Evolutionary conservation across 2,329 filamentous ascomycete species (phyloP).

Genomic region (Lasiodiplodia theobromae): DNA sequence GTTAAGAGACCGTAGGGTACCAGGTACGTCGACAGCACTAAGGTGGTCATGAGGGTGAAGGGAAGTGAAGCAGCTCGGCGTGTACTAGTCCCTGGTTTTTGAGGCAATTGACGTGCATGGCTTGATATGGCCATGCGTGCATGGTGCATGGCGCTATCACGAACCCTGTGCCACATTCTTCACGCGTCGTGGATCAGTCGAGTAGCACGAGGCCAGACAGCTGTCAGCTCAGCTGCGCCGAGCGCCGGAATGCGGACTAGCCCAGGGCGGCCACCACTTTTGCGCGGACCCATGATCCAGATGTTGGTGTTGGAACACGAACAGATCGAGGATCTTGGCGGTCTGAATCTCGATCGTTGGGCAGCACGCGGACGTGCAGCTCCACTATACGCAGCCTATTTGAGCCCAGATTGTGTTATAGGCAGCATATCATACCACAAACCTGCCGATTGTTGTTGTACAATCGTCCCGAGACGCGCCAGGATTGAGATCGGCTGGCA

Average conservation of each 20-base stretch:
- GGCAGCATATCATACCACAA: neutral
- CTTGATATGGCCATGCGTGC: neutral
- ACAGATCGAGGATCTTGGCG: constrained; percentile 12
- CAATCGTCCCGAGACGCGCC: neutral
- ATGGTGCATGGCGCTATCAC: neutral
- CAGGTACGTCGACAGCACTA: neutral
- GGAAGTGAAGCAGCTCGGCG: neutral
- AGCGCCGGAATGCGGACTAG: constrained; percentile 12
- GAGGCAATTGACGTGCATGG: neutral
- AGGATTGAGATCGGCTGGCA: constrained; percentile 23
- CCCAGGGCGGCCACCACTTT: constrained; percentile 9
- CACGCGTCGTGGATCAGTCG: constrained; percentile 13
- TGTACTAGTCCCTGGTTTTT: neutral
- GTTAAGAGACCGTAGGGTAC: neutral
- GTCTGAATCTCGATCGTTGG: constrained; percentile 10
- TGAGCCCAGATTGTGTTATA: neutral
- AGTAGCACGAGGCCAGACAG: constrained; percentile 19
- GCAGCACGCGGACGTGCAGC: constrained; percentile 19
- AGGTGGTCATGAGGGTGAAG: neutral
- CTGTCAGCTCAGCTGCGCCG: constrained; percentile 12
- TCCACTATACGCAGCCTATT: neutral
- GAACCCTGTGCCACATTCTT: neutral
- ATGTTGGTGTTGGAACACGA: constrained; percentile 9
- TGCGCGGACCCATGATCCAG: constrained; percentile 11
- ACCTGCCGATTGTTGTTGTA: neutral